These are phyloP conservation scores for Colletotrichum caudatum DNA, from an alignment of 2,329 filamentous ascomycete genomes.

Conservation along the genomic window DNA sequence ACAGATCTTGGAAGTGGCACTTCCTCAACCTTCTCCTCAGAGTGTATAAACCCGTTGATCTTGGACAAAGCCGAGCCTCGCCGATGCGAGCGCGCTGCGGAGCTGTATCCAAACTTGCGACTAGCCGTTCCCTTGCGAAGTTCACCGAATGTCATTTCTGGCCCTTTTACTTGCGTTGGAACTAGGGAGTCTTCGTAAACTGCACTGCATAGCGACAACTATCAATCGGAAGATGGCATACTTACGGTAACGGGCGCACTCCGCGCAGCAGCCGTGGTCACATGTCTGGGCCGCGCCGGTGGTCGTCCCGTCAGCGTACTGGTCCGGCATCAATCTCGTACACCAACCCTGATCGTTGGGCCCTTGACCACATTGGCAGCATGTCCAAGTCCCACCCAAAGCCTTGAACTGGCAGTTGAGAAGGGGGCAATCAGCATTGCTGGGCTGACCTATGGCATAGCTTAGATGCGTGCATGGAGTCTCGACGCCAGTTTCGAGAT, in stretches of 20 bases:
- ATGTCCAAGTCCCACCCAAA: constrained; percentile 65
- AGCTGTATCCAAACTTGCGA: constrained; percentile 52
- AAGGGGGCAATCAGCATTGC: constrained; percentile 60
- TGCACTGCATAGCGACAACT: neutral
- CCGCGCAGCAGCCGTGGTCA: constrained; percentile 65
- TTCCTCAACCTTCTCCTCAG: constrained; percentile 21
- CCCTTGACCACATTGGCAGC: constrained; percentile 64
- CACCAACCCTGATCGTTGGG: constrained; percentile 68
- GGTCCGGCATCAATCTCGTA: constrained; percentile 51
- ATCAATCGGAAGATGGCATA: neutral
- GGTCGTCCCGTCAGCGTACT: constrained; percentile 49
- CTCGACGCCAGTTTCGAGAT: constrained; percentile 63
- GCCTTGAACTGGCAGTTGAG: constrained; percentile 64
- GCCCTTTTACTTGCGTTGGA: constrained; percentile 49
- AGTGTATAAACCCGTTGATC: constrained; percentile 16
- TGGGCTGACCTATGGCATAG: constrained; percentile 60
- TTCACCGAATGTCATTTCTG: constrained; percentile 54
- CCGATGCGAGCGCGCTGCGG: constrained; percentile 48
- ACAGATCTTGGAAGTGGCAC: constrained; percentile 11
- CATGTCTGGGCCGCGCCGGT: constrained; percentile 57
- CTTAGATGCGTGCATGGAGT: constrained; percentile 62
- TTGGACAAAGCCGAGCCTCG: constrained; percentile 46
- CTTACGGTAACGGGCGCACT: constrained; percentile 60
- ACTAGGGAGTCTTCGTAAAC: constrained; percentile 44
- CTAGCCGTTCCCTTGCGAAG: constrained; percentile 53